These are phyloP conservation scores for Dactylis glomerata DNA, from an alignment of 176 grass and related monocot genomes.

Conservation along the genomic window DNA sequence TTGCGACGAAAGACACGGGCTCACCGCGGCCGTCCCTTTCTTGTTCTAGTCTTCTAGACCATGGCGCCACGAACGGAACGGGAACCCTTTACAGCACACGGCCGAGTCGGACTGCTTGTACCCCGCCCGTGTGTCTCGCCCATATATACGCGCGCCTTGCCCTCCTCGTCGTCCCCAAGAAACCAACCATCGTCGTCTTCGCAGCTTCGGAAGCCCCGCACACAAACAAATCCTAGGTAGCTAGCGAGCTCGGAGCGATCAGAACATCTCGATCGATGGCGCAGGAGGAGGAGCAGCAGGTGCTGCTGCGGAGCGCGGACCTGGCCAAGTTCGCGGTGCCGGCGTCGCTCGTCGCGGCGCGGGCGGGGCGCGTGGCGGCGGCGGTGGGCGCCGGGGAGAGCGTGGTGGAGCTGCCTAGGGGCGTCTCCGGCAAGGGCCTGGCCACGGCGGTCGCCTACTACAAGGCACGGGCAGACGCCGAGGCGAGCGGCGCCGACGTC, in stretches of 20 bases:
- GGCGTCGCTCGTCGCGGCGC: background rate
- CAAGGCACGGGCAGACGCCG: background rate
- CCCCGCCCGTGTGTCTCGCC: background rate
- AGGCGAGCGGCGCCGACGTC: background rate
- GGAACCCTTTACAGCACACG: background rate
- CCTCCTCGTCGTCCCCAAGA: background rate
- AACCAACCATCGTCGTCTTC: background rate
- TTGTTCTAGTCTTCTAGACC: background rate
- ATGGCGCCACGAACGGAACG: background rate
- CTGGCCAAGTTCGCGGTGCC: slow-evolving; percentile 19
- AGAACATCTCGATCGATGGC: background rate
- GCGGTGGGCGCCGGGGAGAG: background rate
- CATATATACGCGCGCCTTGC: background rate
- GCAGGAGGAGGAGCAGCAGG: background rate
- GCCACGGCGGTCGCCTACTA: slow-evolving; percentile 34
- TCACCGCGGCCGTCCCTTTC: background rate
- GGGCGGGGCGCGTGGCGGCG: slow-evolving; percentile 1
- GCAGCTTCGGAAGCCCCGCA: background rate
- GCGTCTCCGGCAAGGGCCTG: slow-evolving; percentile 13
- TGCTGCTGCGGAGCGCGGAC: slow-evolving; percentile 40
- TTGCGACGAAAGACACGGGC: background rate
- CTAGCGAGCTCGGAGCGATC: background rate
- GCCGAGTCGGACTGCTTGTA: background rate
- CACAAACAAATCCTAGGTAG: background rate
- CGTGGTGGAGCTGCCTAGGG: slow-evolving; percentile 33